A percentile compares a stretch with the other conserved stretches of the same genome.
phyloP scores from a whole-genome alignment of 2,329 filamentous ascomycete genomes.

The Amphichorda felina region DNA sequence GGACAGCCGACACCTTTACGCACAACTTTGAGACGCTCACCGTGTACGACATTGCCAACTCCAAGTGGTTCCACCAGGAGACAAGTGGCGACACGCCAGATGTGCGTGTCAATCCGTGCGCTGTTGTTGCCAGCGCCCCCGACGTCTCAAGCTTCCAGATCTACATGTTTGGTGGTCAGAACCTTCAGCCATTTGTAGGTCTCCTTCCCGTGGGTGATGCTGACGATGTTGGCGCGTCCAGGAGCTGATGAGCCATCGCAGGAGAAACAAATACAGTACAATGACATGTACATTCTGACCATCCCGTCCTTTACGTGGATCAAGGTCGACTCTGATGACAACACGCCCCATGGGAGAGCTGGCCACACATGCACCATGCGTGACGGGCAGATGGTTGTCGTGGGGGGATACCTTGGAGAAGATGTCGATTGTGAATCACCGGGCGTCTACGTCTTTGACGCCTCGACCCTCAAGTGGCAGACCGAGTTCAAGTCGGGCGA shows the following conservation, averaged over 20 bases:
- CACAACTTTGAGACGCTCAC: conserved; percentile 43
- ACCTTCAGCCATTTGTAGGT: conserved; percentile 47
- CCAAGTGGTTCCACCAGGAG: conserved; percentile 47
- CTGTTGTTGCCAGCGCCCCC: conserved; percentile 48
- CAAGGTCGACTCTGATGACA: conserved; percentile 37
- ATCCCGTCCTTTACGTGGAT: conserved; percentile 55
- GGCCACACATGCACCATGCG: conserved; percentile 46
- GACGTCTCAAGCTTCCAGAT: conserved; percentile 67
- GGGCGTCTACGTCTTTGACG: conserved; percentile 59
- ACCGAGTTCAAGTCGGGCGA: conserved; percentile 49
- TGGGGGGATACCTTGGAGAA: conserved; percentile 45
- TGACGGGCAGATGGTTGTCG: conserved; percentile 47
- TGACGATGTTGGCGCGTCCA: conserved; percentile 8
- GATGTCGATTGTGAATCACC: conserved; percentile 37
- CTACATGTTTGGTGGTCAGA: conserved; percentile 70
- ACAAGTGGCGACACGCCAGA: conserved; percentile 40
- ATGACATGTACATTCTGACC: conserved; percentile 50
- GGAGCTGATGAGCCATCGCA: too few relatives aligned
- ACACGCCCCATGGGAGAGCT: conserved; percentile 38
- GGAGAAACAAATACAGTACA: conserved; percentile 43
- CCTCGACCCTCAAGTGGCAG: conserved; percentile 44
- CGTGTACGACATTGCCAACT: conserved; percentile 52
- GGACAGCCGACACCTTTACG: conserved; percentile 57
- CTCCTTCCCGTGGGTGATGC: not conserved
- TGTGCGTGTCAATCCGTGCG: conserved; percentile 46